Conservation (phyloP, 2,329 filamentous ascomycete species). For the Ciborinia camelliae region DNA sequence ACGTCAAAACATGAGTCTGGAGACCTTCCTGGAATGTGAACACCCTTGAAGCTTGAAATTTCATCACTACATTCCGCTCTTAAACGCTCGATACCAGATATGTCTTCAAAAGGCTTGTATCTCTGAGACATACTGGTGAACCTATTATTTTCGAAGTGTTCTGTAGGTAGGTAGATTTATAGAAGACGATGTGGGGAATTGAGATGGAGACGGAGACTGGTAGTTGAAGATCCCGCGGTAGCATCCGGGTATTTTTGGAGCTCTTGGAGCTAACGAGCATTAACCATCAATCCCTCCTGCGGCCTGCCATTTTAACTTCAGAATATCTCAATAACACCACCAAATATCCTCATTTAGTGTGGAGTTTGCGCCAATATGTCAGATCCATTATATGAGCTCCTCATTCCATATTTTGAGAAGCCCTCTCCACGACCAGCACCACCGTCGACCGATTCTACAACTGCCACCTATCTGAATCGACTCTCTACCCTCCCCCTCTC, state of each 20-base stretch:
- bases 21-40: slow-evolving; percentile 37
- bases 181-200: neutral
- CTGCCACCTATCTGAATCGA: slow-evolving; percentile 69
- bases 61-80: no score
- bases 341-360: neutral
- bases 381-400: slow-evolving; percentile 72
- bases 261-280: slow-evolving; percentile 5
- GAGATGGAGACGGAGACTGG: neutral
- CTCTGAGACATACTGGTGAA: neutral
- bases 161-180: neutral
- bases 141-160: neutral
- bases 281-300: neutral
- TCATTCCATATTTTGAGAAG: slow-evolving; percentile 58
- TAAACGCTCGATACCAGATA: neutral
- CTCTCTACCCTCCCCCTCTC: slow-evolving; percentile 74
- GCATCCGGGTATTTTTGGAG: slow-evolving; percentile 3
- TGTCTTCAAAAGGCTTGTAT: no score
- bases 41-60: slow-evolving; percentile 17
- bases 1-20: slow-evolving; percentile 39
- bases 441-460: slow-evolving; percentile 48
- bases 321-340: neutral
- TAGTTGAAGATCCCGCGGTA: neutral
- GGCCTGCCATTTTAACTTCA: neutral
- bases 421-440: slow-evolving; percentile 42
- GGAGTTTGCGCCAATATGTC: slow-evolving; percentile 48